Evolutionary conservation across 441 rosid species (phyloP).

Genomic region (Rhodomyrtus psidioides): DNA sequence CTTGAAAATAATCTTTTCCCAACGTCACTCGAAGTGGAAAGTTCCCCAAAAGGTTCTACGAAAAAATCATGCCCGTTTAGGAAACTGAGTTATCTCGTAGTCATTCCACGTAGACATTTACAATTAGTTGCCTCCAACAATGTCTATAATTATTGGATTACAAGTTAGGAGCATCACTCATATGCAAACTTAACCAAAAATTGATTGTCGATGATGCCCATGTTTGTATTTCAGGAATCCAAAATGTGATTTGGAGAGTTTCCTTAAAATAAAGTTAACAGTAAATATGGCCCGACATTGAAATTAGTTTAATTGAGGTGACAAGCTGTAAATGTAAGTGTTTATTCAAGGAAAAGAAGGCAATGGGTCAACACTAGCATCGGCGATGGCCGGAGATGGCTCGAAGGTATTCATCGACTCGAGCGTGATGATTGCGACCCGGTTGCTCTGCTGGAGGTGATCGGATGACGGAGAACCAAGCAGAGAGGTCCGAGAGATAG

Average conservation of each 20-base stretch:
- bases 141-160: not conserved
- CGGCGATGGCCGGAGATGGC: not conserved
- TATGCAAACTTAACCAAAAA: not conserved
- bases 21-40: not conserved
- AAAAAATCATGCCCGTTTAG: not conserved
- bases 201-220: not conserved
- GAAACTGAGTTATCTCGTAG: not conserved
- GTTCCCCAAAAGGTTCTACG: not conserved
- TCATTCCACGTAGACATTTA: too few species aligned
- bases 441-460: too few species aligned
- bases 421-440: not conserved
- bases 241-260: not conserved
- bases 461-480: not conserved
- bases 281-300: rapidly evolving
- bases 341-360: not conserved
- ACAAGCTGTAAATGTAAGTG: not conserved
- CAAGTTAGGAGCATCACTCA: not conserved
- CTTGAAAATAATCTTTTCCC: not conserved
- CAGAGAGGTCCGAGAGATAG: not conserved
- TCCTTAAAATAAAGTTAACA: rapidly evolving
- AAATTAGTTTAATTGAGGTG: not conserved
- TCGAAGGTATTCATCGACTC: not conserved
- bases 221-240: not conserved
- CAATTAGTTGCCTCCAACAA: not conserved
- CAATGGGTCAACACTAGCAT: not conserved